phyloP scores from a whole-genome alignment of 2,329 filamentous ascomycete genomes.

The Penicillium oxalicum region DNA sequence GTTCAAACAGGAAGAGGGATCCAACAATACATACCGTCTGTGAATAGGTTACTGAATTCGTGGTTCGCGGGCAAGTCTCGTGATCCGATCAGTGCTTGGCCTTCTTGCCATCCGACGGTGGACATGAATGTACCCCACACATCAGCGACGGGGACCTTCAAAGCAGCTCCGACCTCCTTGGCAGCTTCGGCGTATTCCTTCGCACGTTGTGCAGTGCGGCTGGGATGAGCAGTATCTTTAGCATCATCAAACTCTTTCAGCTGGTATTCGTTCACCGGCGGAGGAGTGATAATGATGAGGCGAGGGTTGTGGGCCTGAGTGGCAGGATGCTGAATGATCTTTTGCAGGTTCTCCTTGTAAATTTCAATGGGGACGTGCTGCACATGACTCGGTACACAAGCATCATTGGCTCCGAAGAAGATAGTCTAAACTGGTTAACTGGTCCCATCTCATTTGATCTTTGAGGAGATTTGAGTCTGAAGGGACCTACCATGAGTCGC shows the following conservation, averaged over 20 bases:
- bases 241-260: constrained; percentile 46
- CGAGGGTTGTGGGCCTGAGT: constrained; percentile 66
- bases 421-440: constrained; percentile 50
- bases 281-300: constrained; percentile 69
- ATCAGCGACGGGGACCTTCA: constrained; percentile 62
- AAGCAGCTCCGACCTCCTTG: constrained; percentile 53
- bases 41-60: constrained; percentile 46
- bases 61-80: constrained; percentile 54
- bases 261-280: constrained; percentile 73
- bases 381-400: constrained; percentile 59
- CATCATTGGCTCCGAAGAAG: constrained; percentile 88
- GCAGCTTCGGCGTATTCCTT: constrained; percentile 62
- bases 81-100: constrained; percentile 51
- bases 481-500: constrained; percentile 37
- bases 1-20: background rate
- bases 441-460: background rate
- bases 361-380: constrained; percentile 74
- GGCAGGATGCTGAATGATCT: constrained; percentile 65
- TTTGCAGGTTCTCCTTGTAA: constrained; percentile 66
- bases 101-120: constrained; percentile 49
- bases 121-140: constrained; percentile 74
- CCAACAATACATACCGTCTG: constrained; percentile 47
- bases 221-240: constrained; percentile 45
- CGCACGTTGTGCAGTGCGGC: constrained; percentile 55
- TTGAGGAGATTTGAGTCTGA: background rate